Percentiles rank a stretch among this genome's conserved stretches.
Conservation (phyloP, 179 eudicot genomes). For the Carnegiea gigantea region DNA sequence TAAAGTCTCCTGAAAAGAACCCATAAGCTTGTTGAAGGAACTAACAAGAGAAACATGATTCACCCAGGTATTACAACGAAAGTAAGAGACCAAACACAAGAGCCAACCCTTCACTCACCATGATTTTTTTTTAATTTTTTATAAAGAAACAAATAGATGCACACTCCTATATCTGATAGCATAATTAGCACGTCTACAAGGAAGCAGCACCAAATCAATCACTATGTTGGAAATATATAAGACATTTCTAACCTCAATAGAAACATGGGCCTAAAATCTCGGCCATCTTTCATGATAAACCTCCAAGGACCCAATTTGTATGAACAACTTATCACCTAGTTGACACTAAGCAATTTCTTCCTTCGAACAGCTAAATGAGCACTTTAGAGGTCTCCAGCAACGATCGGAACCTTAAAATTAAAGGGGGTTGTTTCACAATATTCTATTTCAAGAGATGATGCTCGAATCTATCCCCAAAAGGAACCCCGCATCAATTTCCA, state of each 20-base stretch:
- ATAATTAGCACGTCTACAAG: neutral
- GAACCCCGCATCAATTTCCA: too few species aligned
- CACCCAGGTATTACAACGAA: neutral
- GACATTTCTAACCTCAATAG: neutral
- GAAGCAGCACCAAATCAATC: neutral
- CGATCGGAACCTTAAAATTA: too few species aligned
- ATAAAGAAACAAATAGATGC: neutral
- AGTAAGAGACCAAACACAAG: neutral
- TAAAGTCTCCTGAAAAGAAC: neutral
- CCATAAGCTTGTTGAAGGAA: neutral
- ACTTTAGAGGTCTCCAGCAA: too few species aligned
- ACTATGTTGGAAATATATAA: neutral
- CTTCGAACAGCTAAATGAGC: too few species aligned
- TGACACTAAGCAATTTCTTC: neutral
- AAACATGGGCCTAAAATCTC: neutral
- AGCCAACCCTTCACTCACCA: neutral
- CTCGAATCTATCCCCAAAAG: too few species aligned
- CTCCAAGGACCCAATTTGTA: neutral
- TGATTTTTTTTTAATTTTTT: neutral
- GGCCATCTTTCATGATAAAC: neutral
- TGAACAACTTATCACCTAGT: neutral
- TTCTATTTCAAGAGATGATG: too few species aligned
- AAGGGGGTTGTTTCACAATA: too few species aligned
- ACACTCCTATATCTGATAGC: neutral
- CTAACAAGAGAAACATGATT: neutral